Base-by-base conservation (phyloP, 768 basidiomycete genomes). In the Chalciporus chontae region DNA sequence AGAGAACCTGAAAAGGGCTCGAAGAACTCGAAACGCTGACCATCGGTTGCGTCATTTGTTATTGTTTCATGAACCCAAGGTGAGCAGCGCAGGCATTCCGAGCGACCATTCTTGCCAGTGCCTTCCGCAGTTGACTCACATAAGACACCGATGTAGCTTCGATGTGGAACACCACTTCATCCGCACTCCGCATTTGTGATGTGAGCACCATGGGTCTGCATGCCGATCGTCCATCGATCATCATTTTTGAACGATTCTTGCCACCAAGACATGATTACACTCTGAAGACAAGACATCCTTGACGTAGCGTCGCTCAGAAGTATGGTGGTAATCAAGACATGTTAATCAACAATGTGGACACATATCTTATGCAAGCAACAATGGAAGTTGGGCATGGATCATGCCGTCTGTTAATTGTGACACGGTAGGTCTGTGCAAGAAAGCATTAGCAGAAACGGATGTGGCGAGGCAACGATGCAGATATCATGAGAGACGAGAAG, bases 1-100 rank as follows among this genome's bases (percentile, higher is more conserved):
- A 68, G 68, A 17, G 68, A 57, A 39, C 42, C 52, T 29, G 54
- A 53, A 31, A 64, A 55, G 43, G 6, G 44, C 18, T 40, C 27
- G 23, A 65, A 59, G 45, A 41, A 26, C 26, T 55, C 42, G 48
- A 60, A 57, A 32, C 55, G 41, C 37, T 65, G 58, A 67, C 10
- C 27, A 37, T 27, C 21, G 43, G n/a, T 19, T 47, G 19, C 24
- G 31, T 38, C 21, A 19, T 53, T 41, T 34, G n/a, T 36, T 36
- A 43, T 11, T 19, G 31, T 18, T 43, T 43, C 29, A 13, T 7
- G n/a, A 6, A 9, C 21, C n/a, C 24, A 7, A 32, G 29, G 29
- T 43, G 18, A 43, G 29, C 14, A 5, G 43, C 18, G 27, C 24
- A 9, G 41, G 26, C 41, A 7, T 17, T 24, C n/a, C 5, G n/a